Percentiles rank a stretch among this genome's conserved stretches.
These are phyloP conservation scores for Lomentospora prolificans DNA, from an alignment of 2,329 filamentous ascomycete species.

Conservation along the genomic window DNA sequence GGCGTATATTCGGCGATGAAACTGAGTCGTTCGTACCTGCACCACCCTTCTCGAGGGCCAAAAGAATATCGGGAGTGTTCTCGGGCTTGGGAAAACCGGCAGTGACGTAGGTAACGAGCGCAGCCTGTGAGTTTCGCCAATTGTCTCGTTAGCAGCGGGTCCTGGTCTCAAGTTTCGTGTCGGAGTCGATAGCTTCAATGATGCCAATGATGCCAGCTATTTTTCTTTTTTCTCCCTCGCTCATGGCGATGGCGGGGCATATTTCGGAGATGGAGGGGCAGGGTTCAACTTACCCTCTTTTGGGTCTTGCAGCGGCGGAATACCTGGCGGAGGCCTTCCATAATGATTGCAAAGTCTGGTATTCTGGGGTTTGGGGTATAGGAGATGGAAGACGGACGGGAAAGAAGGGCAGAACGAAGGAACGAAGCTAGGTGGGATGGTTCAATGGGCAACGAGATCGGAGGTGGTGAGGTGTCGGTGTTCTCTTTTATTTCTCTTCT, in stretches of 20 bases:
- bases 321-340: conserved; percentile 50
- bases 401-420: not conserved
- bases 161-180: not conserved
- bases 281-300: conserved; percentile 36
- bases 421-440: not conserved
- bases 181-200: not conserved
- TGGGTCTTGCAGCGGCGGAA: conserved; percentile 51
- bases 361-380: not conserved
- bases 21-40: conserved; percentile 52
- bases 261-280: conserved; percentile 12
- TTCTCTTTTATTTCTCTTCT: not conserved
- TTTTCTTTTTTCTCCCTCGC: not conserved
- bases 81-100: conserved; percentile 81
- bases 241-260: conserved; percentile 6
- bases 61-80: conserved; percentile 71
- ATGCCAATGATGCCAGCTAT: not conserved
- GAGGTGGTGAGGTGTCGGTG: not conserved
- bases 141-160: not conserved
- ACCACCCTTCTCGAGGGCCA: conserved; percentile 87
- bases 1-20: not conserved
- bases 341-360: conserved; percentile 17
- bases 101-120: conserved; percentile 92
- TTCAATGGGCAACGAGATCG: not conserved
- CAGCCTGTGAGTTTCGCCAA: conserved; percentile 43
- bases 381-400: not conserved